A percentile compares a stretch with the other conserved stretches of the same genome.
These are phyloP conservation scores for Saprolegnia diclina DNA, from an alignment of 352 stramenopile species.

Conservation along the genomic window DNA sequence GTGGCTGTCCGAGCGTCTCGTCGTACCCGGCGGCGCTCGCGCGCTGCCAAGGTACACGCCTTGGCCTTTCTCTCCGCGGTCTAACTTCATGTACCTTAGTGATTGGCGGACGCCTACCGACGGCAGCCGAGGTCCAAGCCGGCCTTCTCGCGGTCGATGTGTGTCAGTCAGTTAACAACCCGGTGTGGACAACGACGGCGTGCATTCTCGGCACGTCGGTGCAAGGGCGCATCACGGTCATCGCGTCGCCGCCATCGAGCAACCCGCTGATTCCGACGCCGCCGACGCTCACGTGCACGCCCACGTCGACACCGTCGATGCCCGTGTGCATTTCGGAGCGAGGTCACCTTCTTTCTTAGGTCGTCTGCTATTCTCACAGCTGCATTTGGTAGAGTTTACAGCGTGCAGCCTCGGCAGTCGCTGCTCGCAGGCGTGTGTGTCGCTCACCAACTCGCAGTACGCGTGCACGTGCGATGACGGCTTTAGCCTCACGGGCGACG, in stretches of 20 bases:
- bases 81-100: background rate
- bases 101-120: background rate
- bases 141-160: background rate
- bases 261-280: background rate
- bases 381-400: background rate
- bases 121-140: background rate
- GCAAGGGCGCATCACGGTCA: background rate
- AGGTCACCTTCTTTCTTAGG: background rate
- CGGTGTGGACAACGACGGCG: background rate
- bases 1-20: background rate
- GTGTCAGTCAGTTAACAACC: background rate
- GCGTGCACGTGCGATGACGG: slow-evolving; percentile 11
- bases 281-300: background rate
- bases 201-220: background rate
- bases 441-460: background rate
- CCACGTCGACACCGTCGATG: background rate
- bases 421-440: slow-evolving; percentile 4
- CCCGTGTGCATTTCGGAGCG: background rate
- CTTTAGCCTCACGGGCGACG: slow-evolving; percentile 1
- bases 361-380: background rate
- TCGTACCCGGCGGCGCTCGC: background rate
- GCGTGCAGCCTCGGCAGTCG: slow-evolving; percentile 4
- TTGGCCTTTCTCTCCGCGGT: background rate
- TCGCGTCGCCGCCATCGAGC: background rate
- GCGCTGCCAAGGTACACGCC: background rate